Base-by-base conservation (phyloP, 345 rosid genomes). In the Trapa bicornis region DNA sequence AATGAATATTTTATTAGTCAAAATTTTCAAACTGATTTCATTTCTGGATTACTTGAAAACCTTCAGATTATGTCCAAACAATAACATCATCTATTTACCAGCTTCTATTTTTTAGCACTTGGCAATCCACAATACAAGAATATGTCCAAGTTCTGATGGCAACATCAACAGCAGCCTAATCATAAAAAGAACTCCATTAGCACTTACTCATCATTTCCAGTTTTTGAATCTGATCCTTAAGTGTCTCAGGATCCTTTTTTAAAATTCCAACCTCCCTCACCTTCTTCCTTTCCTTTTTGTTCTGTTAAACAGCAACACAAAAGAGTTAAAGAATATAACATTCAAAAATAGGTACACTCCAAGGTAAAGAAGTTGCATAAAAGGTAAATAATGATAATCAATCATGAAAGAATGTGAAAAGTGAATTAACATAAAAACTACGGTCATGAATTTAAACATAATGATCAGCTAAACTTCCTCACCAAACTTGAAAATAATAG, bases 191-290 rank as follows among this genome's bases (percentile, higher is more conserved):
- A n/a, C 43, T 22, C 36, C 16, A 60, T 16, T 6, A 41, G 66
- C 15, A 78, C 96, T 83, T 81, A 94, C 99, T 94, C 84, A 90
- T 89, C 84, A 79, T 73, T 74, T 94, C 99, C 77, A 94, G 72
- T 76, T 94, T 94, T 61, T 84, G 87, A 71, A 94, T 94, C 78
- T 94, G 99, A 47, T 94, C 99, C 84, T 63, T 85, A 62, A 94
- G 84, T 52, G 79, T 77, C n/a, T 84, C 95, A 0, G 99, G 99
- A 77, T 94, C 99, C 80, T 94, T 94, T 81, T 94, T 94, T 84
- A 94, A 75, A 75, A 94, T 89, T 47, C 97, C 99, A 48, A 91
- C 99, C 75, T 94, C 99, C 75, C 99, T 87, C 75, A 94, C 99
- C 82, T 94, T 94, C 83, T 94, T 88, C 41, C 97, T 85, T 73